phyloP scores from a whole-genome alignment of 352 stramenopile species.

The Globisporangium mamillatum region DNA sequence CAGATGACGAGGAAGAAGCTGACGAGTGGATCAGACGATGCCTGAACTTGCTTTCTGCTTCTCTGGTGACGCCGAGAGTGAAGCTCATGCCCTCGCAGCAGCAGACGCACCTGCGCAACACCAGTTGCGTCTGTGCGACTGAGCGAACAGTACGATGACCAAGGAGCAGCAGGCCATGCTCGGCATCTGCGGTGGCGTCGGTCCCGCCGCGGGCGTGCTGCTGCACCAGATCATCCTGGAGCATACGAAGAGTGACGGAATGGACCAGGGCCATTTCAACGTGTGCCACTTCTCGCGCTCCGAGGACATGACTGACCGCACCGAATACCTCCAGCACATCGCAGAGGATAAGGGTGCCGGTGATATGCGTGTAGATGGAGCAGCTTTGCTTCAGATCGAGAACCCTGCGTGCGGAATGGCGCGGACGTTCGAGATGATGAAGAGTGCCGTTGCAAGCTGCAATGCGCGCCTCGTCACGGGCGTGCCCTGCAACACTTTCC shows the following conservation, averaged over 20 bases:
- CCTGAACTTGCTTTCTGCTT: neutral
- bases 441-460: slow-evolving; percentile 32
- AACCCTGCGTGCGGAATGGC: slow-evolving; percentile 75
- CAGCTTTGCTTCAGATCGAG: slow-evolving; percentile 27
- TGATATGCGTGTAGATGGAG: neutral
- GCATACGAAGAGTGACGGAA: slow-evolving; percentile 59
- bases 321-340: slow-evolving; percentile 47
- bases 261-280: slow-evolving; percentile 64
- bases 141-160: slow-evolving; percentile 18
- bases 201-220: slow-evolving; percentile 62
- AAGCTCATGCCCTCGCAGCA: slow-evolving; percentile 3
- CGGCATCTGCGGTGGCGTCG: slow-evolving; percentile 72
- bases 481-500: slow-evolving; percentile 78
- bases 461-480: slow-evolving; percentile 48
- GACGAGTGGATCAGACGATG: slow-evolving; percentile 1
- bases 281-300: slow-evolving; percentile 74
- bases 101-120: neutral
- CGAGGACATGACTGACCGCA: slow-evolving; percentile 74
- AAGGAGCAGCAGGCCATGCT: slow-evolving; percentile 50
- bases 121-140: slow-evolving; percentile 1
- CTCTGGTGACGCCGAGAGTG: slow-evolving; percentile 2
- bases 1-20: slow-evolving; percentile 5
- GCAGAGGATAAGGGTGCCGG: neutral
- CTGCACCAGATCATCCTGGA: slow-evolving; percentile 73
- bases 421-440: slow-evolving; percentile 72